phyloP scores from a whole-genome alignment of 306 rosid genomes.

The Ceratonia siliqua region DNA sequence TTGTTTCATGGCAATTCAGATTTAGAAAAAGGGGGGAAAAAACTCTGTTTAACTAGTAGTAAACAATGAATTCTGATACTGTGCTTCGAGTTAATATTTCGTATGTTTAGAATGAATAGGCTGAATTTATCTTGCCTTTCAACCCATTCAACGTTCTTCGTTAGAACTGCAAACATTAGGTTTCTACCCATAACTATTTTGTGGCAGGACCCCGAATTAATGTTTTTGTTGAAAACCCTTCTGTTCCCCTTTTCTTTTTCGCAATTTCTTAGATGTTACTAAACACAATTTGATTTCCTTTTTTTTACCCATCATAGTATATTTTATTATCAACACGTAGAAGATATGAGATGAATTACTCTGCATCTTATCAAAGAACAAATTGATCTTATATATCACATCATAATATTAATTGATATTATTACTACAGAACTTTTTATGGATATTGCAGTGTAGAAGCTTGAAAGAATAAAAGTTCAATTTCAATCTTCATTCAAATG shows the following conservation, averaged over 20 bases:
- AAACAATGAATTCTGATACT: background rate
- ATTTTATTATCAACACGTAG: background rate
- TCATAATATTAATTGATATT: background rate
- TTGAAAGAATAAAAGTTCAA: slow-evolving; percentile 21
- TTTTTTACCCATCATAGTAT: background rate
- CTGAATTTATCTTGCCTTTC: background rate
- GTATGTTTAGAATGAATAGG: background rate
- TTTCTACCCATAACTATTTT: background rate
- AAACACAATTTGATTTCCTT: background rate
- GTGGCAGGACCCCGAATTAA: background rate
- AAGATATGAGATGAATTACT: background rate
- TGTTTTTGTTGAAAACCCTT: too few species aligned
- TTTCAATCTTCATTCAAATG: background rate
- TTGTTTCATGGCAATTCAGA: background rate
- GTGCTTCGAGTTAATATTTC: background rate
- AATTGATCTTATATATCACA: background rate
- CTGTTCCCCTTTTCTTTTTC: too few species aligned
- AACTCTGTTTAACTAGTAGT: background rate
- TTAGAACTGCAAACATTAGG: background rate
- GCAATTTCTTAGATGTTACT: too few species aligned
- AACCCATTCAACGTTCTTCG: background rate
- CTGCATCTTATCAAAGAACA: background rate
- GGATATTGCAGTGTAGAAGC: slow-evolving; percentile 24
- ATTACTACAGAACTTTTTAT: background rate
- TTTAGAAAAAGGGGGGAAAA: background rate